Conservation (phyloP, 2,329 filamentous ascomycete genomes). For the Trichoderma citrinoviride region DNA sequence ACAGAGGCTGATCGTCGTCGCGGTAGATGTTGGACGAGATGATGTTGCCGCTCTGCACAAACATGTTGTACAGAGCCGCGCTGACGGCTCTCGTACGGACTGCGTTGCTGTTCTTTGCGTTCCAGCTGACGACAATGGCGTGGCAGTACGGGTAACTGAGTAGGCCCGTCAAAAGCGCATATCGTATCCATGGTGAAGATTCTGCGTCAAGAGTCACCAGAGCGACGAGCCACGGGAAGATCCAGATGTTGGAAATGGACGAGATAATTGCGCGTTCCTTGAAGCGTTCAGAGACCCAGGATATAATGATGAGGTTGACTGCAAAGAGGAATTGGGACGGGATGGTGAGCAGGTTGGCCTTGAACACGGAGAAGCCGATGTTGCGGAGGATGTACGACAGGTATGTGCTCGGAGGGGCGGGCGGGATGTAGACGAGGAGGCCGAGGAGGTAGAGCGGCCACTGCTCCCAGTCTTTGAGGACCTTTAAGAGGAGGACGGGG, state of each 20-base stretch:
- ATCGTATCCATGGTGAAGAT: slow-evolving; percentile 42
- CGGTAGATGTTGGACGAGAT: slow-evolving; percentile 41
- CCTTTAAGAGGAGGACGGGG: slow-evolving; percentile 49
- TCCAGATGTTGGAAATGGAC: slow-evolving; percentile 51
- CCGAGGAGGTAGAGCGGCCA: slow-evolving; percentile 54
- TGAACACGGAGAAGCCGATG: slow-evolving; percentile 51
- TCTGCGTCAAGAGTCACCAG: slow-evolving; percentile 40
- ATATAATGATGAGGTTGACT: slow-evolving; percentile 45
- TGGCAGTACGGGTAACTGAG: slow-evolving; percentile 41
- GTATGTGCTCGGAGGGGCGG: slow-evolving; percentile 46
- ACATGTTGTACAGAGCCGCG: slow-evolving; percentile 55
- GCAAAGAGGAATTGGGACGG: slow-evolving; percentile 43
- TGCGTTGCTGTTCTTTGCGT: slow-evolving; percentile 56
- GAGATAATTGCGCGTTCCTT: slow-evolving; percentile 42
- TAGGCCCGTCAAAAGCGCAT: slow-evolving; percentile 38
- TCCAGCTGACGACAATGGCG: slow-evolving; percentile 56
- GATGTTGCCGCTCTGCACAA: slow-evolving; percentile 36
- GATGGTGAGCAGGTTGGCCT: slow-evolving; percentile 52
- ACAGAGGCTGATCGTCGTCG: slow-evolving; percentile 33
- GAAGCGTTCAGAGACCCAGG: slow-evolving; percentile 44
- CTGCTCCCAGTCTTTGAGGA: slow-evolving; percentile 54
- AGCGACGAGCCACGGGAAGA: slow-evolving; percentile 51
- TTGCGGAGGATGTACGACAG: slow-evolving; percentile 52
- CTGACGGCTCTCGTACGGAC: slow-evolving; percentile 58
- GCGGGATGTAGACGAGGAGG: slow-evolving; percentile 47